Percentiles rank a stretch among this genome's conserved stretches.
phyloP scores from a whole-genome alignment of 2,329 filamentous ascomycete genomes.

The Lachnellula willkommii region DNA sequence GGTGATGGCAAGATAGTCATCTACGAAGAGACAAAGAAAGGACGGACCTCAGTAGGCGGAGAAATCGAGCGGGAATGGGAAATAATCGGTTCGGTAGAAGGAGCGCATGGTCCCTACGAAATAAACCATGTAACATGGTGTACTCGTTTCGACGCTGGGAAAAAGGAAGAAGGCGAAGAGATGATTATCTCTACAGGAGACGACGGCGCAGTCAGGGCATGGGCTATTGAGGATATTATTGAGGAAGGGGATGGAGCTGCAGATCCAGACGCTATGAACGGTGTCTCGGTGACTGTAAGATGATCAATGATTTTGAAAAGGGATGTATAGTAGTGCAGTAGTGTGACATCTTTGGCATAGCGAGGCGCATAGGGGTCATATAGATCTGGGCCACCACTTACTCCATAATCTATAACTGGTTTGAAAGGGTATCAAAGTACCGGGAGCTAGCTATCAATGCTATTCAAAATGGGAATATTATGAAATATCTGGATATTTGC shows the following conservation, averaged over 20 bases:
- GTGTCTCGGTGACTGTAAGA: background rate
- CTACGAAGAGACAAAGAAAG: constrained; percentile 57
- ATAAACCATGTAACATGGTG: constrained; percentile 92
- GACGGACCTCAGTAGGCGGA: constrained; percentile 25
- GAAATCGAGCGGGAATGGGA: constrained; percentile 57
- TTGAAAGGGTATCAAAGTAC: too few relatives aligned
- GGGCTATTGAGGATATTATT: constrained; percentile 50
- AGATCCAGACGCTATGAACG: background rate
- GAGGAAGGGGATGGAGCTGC: background rate
- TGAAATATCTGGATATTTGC: too few relatives aligned
- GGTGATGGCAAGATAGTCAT: constrained; percentile 79
- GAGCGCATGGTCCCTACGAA: constrained; percentile 87
- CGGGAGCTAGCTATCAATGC: too few relatives aligned
- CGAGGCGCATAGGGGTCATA: background rate
- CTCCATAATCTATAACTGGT: too few relatives aligned
- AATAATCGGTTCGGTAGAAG: constrained; percentile 61
- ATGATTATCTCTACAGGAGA: constrained; percentile 88
- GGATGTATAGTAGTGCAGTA: background rate
- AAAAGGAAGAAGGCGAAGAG: constrained; percentile 61
- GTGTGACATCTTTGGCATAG: background rate
- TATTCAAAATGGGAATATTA: too few relatives aligned
- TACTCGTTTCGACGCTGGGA: constrained; percentile 63
- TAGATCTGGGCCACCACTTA: too few relatives aligned
- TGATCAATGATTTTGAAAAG: background rate
- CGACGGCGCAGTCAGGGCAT: constrained; percentile 81